Evolutionary conservation across 2,329 filamentous ascomycete genomes (phyloP).

Genomic region (Annulohypoxylon truncatum): DNA sequence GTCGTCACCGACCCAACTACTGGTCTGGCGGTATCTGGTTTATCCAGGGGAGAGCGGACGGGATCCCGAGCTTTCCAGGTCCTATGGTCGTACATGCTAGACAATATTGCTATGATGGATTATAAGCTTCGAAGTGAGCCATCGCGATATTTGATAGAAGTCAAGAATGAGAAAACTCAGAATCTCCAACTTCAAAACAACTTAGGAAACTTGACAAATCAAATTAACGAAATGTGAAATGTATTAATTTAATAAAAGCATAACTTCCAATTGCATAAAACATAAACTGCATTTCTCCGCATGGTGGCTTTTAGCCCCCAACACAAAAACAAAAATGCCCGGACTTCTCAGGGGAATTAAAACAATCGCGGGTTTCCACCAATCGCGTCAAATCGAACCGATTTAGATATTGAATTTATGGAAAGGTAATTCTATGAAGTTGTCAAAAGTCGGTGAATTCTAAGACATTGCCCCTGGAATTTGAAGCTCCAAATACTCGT

Average conservation of each 20-base stretch:
- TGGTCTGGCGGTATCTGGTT: constrained; percentile 2
- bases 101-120: neutral
- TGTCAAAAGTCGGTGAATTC: neutral
- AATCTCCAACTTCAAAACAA: neutral
- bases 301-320: constrained; percentile 1
- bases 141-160: neutral
- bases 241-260: neutral
- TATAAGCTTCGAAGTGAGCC: neutral
- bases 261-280: neutral
- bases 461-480: neutral
- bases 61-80: neutral
- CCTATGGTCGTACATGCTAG: neutral
- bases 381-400: neutral
- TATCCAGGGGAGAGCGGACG: neutral
- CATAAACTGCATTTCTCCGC: neutral
- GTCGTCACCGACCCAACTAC: constrained; percentile 13
- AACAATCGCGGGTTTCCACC: neutral
- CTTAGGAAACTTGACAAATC: neutral
- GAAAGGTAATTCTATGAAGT: neutral
- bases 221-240: neutral
- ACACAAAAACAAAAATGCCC: constrained; percentile 1
- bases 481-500: neutral
- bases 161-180: neutral
- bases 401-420: neutral
- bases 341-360: neutral